Evolutionary conservation across 2,329 filamentous ascomycete genomes (phyloP).

Genomic region (Dactylellina leptospora): DNA sequence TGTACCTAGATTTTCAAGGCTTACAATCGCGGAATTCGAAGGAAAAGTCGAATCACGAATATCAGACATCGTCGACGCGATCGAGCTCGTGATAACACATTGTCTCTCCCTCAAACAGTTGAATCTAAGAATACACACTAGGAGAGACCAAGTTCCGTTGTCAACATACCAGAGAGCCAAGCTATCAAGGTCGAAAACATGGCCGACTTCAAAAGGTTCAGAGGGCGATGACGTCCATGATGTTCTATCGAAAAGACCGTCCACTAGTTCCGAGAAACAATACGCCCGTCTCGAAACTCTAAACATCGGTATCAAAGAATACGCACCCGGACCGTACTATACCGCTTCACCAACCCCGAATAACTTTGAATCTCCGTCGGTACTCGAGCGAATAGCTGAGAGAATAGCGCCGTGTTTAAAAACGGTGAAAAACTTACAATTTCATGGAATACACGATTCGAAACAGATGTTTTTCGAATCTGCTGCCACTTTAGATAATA

Average conservation of each 20-base stretch:
- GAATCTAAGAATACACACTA: background rate
- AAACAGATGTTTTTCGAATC: background rate
- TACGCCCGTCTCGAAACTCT: slow-evolving; percentile 10
- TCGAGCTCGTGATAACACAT: slow-evolving; percentile 17
- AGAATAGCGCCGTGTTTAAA: background rate
- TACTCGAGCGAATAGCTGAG: background rate
- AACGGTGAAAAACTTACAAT: background rate
- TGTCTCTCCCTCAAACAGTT: slow-evolving; percentile 2
- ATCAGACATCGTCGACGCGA: slow-evolving; percentile 3
- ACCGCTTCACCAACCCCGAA: background rate
- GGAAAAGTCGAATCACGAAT: slow-evolving; percentile 17
- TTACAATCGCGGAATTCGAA: slow-evolving; percentile 20
- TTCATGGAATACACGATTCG: background rate
- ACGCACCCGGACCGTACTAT: slow-evolving; percentile 2
- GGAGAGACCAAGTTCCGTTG: background rate
- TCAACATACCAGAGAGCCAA: background rate
- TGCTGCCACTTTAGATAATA: background rate
- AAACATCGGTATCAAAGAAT: background rate
- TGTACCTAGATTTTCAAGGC: slow-evolving; percentile 9
- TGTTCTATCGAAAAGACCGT: too few species aligned
- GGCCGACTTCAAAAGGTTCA: background rate
- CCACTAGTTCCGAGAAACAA: background rate
- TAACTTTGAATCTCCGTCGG: background rate
- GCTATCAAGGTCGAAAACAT: background rate
- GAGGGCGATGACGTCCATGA: background rate